Percentiles rank a stretch among this genome's conserved stretches.
phyloP scores from a whole-genome alignment of 306 rosid species.

The Cucurbita ficifolia region DNA sequence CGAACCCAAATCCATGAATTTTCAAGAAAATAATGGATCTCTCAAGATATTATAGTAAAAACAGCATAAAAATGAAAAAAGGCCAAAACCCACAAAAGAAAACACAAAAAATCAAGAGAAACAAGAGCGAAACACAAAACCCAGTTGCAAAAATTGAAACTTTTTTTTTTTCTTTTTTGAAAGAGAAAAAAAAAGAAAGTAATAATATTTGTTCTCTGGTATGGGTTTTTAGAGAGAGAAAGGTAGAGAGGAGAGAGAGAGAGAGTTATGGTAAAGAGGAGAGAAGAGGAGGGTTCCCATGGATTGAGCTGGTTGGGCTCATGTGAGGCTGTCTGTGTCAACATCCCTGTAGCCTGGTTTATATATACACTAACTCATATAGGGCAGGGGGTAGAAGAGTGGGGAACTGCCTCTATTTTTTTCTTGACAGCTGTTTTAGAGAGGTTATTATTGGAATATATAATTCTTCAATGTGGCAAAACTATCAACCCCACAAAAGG shows the following conservation, averaged over 20 bases:
- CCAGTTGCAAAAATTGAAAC: not conserved
- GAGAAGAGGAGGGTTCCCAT: slow-evolving; percentile 25
- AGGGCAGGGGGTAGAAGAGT: not conserved
- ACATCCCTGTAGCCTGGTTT: slow-evolving; percentile 17
- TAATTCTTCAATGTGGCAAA: slow-evolving; percentile 19
- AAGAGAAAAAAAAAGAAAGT: not conserved
- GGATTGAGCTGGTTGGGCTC: slow-evolving; percentile 36
- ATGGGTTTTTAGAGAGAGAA: not conserved
- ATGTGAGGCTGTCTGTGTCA: slow-evolving; percentile 39
- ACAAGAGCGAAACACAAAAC: not conserved
- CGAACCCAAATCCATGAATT: slow-evolving; percentile 1
- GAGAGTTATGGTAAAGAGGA: not conserved
- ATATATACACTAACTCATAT: not conserved
- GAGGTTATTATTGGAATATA: slow-evolving; percentile 16
- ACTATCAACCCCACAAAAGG: slow-evolving; percentile 10
- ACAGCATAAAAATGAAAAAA: not conserved
- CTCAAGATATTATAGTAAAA: not conserved
- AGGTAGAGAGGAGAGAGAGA: not conserved
- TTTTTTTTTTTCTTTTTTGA: not conserved
- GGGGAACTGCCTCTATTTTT: no score
- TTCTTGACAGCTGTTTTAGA: slow-evolving; percentile 25
- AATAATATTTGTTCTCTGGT: not conserved
- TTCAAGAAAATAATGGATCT: not conserved
- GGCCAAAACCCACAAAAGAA: not conserved
- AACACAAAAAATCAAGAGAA: not conserved